Conservation (phyloP, 2,329 filamentous ascomycete genomes). For the Calonectria pauciramosa region DNA sequence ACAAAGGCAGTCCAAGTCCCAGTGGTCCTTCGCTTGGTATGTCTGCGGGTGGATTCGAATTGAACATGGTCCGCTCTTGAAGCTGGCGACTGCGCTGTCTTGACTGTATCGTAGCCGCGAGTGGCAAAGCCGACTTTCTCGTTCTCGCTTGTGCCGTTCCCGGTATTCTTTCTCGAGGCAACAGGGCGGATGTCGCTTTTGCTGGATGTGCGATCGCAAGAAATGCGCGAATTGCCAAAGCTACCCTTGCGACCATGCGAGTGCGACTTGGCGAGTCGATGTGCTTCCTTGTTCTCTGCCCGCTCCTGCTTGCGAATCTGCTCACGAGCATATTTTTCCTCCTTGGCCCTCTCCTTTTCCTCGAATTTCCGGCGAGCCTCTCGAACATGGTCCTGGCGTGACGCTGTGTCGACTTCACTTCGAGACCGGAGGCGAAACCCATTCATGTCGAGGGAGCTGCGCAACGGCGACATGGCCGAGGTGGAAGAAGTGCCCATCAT, state of each 20-base stretch:
- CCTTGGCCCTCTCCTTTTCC: constrained; percentile 71
- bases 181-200: constrained; percentile 47
- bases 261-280: constrained; percentile 63
- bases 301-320: constrained; percentile 71
- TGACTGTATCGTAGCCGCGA: constrained; percentile 61
- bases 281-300: constrained; percentile 69
- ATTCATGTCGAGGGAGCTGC: constrained; percentile 69
- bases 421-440: constrained; percentile 72
- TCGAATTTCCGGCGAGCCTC: constrained; percentile 74
- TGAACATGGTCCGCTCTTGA: constrained; percentile 57
- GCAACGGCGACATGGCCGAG: constrained; percentile 65
- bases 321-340: constrained; percentile 73
- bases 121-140: constrained; percentile 62
- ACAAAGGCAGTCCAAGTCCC: constrained; percentile 74
- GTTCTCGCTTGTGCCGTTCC: constrained; percentile 37
- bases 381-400: constrained; percentile 69
- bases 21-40: constrained; percentile 72
- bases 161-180: constrained; percentile 46
- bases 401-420: constrained; percentile 69
- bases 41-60: constrained; percentile 59
- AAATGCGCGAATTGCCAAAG: constrained; percentile 49
- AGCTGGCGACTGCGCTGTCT: constrained; percentile 45
- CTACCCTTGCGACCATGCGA: constrained; percentile 58
- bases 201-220: constrained; percentile 51
- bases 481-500: constrained; percentile 47